Evolutionary conservation across 352 stramenopile species (phyloP).

Genomic region (Phytophthora crassamura): DNA sequence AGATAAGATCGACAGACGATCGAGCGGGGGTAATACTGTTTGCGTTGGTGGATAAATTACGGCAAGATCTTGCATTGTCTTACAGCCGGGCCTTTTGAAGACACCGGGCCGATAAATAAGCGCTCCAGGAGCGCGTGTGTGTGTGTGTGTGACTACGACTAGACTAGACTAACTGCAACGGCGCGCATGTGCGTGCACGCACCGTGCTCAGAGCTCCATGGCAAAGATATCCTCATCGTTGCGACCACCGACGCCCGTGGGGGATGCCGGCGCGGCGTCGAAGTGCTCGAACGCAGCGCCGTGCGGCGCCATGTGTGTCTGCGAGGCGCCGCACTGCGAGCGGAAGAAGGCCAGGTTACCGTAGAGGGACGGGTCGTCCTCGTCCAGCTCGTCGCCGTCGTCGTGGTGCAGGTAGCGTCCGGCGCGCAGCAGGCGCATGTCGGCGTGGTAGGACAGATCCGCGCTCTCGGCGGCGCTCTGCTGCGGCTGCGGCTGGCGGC

Average conservation of each 20-base stretch:
- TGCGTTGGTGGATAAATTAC: constrained; percentile 38
- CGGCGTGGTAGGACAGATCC: constrained; percentile 44
- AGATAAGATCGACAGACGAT: constrained; percentile 26
- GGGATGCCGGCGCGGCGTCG: constrained; percentile 4
- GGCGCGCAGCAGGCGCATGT: constrained; percentile 38
- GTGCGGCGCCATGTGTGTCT: constrained; percentile 17
- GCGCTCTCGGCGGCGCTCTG: constrained; percentile 31
- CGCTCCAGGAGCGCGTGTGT: too few species aligned
- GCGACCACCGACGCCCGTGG: constrained; percentile 25
- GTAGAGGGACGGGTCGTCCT: constrained; percentile 71
- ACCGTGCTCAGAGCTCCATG: constrained; percentile 73
- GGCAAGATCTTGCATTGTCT: constrained; percentile 8
- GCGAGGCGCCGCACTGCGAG: constrained; percentile 46
- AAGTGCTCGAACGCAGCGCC: constrained; percentile 9
- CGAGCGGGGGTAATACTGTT: constrained; percentile 14
- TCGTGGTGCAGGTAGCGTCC: constrained; percentile 30
- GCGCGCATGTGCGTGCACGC: too few species aligned
- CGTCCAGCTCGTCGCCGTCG: constrained; percentile 49
- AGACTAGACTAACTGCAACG: too few species aligned
- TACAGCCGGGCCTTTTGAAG: background rate
- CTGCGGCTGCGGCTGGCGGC: constrained; percentile 24
- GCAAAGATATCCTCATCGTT: constrained; percentile 76
- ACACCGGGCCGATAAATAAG: constrained; percentile 47
- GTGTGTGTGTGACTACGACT: too few species aligned
- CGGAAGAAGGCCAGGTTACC: constrained; percentile 75